Conservation (phyloP, 805 yeast genomes). For the Ogataea henricii region DNA sequence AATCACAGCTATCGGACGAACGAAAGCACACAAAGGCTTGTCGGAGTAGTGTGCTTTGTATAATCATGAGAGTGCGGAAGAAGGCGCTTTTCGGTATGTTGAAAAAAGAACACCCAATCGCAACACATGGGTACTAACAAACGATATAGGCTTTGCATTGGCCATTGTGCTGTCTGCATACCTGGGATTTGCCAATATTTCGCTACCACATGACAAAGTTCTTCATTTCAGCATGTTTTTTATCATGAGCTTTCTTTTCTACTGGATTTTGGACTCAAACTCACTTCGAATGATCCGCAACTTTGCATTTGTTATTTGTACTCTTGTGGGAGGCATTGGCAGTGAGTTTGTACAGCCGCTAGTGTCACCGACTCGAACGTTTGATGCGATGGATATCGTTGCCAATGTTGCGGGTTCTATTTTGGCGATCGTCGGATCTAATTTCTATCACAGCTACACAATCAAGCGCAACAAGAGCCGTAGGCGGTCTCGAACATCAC, state of each 20-base stretch:
- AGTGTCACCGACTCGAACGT: constrained; percentile 45
- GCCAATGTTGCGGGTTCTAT: constrained; percentile 32
- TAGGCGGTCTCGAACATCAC: constrained; percentile 9
- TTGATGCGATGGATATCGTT: constrained; percentile 40
- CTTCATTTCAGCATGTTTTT: constrained; percentile 49
- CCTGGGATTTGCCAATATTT: constrained; percentile 53
- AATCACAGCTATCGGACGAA: too few species aligned
- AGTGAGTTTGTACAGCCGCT: constrained; percentile 51
- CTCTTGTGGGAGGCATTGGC: constrained; percentile 44
- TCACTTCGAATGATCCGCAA: constrained; percentile 35
- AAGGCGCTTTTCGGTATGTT: constrained; percentile 3
- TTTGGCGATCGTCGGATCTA: constrained; percentile 26
- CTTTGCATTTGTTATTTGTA: constrained; percentile 42
- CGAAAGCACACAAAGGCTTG: neutral
- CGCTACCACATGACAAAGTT: constrained; percentile 48
- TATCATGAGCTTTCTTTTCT: constrained; percentile 48
- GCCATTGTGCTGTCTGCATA: constrained; percentile 33
- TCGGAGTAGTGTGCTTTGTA: neutral
- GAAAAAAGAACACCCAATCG: too few species aligned
- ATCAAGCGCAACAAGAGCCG: constrained; percentile 13
- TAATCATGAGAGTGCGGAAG: constrained; percentile 3
- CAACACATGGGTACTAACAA: neutral
- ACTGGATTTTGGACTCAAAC: constrained; percentile 44
- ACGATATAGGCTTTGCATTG: constrained; percentile 21
- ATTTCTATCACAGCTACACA: constrained; percentile 16